phyloP scores from a whole-genome alignment of 768 basidiomycete species.

The Suillus tomentosus region DNA sequence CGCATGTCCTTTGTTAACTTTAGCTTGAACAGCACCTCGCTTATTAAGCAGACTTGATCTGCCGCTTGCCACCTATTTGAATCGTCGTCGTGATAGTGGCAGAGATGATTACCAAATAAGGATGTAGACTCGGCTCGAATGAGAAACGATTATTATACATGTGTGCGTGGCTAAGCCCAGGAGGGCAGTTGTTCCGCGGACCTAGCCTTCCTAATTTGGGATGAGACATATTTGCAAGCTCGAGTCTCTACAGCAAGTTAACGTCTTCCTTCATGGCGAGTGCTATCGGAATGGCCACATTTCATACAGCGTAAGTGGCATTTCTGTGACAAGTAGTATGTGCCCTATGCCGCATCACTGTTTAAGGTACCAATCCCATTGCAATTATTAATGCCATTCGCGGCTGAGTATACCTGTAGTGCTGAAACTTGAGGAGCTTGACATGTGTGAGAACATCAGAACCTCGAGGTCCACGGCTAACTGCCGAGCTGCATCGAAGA shows the following conservation, averaged over 20 bases:
- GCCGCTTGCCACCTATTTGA: conserved; percentile 1
- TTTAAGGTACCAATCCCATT: neutral
- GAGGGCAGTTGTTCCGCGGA: conserved; percentile 2
- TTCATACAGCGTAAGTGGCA: neutral
- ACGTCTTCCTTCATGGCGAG: neutral
- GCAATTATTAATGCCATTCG: neutral
- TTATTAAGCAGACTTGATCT: neutral
- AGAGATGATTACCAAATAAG: neutral
- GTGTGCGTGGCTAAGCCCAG: neutral
- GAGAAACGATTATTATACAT: neutral
- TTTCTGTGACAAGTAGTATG: neutral
- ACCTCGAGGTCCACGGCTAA: neutral
- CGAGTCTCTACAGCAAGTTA: neutral
- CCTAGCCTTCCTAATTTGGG: neutral
- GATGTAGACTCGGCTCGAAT: neutral
- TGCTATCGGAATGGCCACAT: neutral
- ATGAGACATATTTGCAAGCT: neutral
- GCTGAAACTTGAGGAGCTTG: neutral
- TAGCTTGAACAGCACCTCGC: conserved; percentile 5
- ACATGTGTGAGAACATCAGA: conserved; percentile 4
- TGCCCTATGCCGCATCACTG: neutral
- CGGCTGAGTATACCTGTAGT: neutral
- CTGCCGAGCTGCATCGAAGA: neutral
- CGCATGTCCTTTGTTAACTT: conserved; percentile 5
- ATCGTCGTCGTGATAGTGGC: conserved; percentile 1